These are phyloP conservation scores for Chiua virens DNA, from an alignment of 768 basidiomycete species.

Conservation along the genomic window DNA sequence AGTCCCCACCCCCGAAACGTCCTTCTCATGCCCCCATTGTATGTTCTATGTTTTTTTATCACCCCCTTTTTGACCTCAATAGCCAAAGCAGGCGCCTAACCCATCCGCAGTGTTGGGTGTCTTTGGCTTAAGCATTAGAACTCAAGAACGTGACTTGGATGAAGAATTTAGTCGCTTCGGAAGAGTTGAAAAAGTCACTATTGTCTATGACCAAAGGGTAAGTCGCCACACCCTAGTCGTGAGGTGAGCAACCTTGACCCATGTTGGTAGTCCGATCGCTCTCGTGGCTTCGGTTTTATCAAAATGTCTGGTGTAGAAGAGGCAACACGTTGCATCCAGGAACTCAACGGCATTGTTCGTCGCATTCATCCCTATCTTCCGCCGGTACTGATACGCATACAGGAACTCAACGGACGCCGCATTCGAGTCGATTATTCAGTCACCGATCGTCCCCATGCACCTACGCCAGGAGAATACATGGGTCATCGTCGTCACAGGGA, in stretches of 20 bases:
- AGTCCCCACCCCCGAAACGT: constrained; percentile 60
- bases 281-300: constrained; percentile 98
- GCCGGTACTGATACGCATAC: constrained; percentile 5
- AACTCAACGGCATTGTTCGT: constrained; percentile 89
- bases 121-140: constrained; percentile 97
- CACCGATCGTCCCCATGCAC: constrained; percentile 89
- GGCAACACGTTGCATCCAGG: constrained; percentile 82
- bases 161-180: constrained; percentile 91
- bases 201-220: constrained; percentile 96
- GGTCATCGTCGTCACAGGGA: constrained; percentile 74
- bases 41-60: constrained; percentile 32
- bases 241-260: constrained; percentile 17
- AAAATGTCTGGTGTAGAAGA: constrained; percentile 90
- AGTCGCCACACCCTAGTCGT: constrained; percentile 25
- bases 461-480: constrained; percentile 98
- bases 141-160: constrained; percentile 89
- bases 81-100: constrained; percentile 71
- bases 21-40: constrained; percentile 76
- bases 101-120: constrained; percentile 91
- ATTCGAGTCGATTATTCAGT: constrained; percentile 98
- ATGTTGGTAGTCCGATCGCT: constrained; percentile 76
- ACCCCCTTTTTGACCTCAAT: constrained; percentile 33
- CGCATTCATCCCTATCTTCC: background rate
- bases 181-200: constrained; percentile 90
- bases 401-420: constrained; percentile 94